Conservation (phyloP, 768 basidiomycete genomes). For the Trichaptum fuscoviolaceum region DNA sequence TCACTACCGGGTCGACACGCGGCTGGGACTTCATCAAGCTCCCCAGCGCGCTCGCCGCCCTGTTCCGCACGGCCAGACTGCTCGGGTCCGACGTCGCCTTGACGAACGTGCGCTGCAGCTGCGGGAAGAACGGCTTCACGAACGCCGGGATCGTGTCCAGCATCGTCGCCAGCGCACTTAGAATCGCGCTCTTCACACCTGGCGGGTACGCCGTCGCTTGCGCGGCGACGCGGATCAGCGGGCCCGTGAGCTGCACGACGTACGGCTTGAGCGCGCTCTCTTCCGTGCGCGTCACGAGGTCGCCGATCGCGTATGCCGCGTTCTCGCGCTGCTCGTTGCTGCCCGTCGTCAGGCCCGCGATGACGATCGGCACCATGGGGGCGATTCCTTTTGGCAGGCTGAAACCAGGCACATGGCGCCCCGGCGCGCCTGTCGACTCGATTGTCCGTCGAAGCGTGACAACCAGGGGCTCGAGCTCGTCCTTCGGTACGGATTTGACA, state of each 20-base stretch:
- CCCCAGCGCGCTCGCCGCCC: slow-evolving; percentile 82
- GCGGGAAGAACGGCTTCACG: slow-evolving; percentile 98
- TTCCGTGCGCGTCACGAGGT: slow-evolving; percentile 87
- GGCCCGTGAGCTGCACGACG: slow-evolving; percentile 92
- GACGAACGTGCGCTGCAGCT: slow-evolving; percentile 92
- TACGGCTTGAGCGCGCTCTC: slow-evolving; percentile 86
- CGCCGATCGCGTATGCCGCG: slow-evolving; percentile 94
- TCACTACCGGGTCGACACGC: slow-evolving; percentile 89
- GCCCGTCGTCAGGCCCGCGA: slow-evolving; percentile 89
- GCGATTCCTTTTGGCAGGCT: slow-evolving; percentile 77
- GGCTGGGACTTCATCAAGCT: slow-evolving; percentile 87
- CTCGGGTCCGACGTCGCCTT: slow-evolving; percentile 83
- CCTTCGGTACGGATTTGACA: slow-evolving; percentile 87
- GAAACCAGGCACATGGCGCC: slow-evolving; percentile 79
- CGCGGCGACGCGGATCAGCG: slow-evolving; percentile 91
- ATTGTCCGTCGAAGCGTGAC: slow-evolving; percentile 85
- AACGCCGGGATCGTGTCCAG: slow-evolving; percentile 80
- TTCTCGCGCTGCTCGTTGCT: slow-evolving; percentile 94
- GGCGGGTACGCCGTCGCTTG: slow-evolving; percentile 88
- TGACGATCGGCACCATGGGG: slow-evolving; percentile 79
- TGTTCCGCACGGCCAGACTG: slow-evolving; percentile 71
- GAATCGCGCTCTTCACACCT: slow-evolving; percentile 87
- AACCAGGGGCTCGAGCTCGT: slow-evolving; percentile 87
- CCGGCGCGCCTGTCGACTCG: slow-evolving; percentile 77
- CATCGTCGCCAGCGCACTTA: slow-evolving; percentile 81